Percentiles rank a stretch among this genome's conserved stretches.
Conservation (phyloP, 768 basidiomycete species). For the Suillus alpinus region DNA sequence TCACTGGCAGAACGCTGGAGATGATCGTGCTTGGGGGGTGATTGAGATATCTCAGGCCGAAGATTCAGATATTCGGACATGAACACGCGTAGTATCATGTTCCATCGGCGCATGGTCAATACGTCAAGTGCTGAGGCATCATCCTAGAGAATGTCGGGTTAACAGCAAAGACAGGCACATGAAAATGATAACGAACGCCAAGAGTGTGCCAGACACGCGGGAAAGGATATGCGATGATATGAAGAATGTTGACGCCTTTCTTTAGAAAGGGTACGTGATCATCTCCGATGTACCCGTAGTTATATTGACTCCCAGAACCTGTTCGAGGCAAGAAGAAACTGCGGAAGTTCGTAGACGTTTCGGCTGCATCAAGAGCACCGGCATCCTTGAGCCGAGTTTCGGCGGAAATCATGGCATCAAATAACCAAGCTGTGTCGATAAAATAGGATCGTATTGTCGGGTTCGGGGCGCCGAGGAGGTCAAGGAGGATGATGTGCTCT, state of each 20-base stretch:
- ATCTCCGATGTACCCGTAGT: conserved; percentile 72
- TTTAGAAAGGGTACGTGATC: conserved; percentile 91
- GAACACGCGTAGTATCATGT: conserved; percentile 82
- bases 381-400: conserved; percentile 68
- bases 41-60: conserved; percentile 43
- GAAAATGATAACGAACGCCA: conserved; percentile 42
- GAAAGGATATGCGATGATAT: conserved; percentile 88
- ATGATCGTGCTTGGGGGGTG: conserved; percentile 16
- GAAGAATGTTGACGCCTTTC: conserved; percentile 82
- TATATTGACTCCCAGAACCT: conserved; percentile 28
- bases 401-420: conserved; percentile 69
- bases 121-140: conserved; percentile 84
- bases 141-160: conserved; percentile 52
- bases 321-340: conserved; percentile 68
- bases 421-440: conserved; percentile 90
- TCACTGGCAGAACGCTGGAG: conserved; percentile 41
- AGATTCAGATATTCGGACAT: conserved; percentile 86
- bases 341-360: conserved; percentile 40
- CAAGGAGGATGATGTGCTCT: conserved; percentile 89
- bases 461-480: conserved; percentile 78
- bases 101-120: conserved; percentile 87
- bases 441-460: conserved; percentile 82
- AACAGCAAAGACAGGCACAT: not conserved
- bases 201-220: conserved; percentile 88
- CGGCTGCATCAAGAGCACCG: conserved; percentile 55